Base-by-base conservation (phyloP, 495 filamentous ascomycete genomes). In the Friedmanniomyces endolithicus region DNA sequence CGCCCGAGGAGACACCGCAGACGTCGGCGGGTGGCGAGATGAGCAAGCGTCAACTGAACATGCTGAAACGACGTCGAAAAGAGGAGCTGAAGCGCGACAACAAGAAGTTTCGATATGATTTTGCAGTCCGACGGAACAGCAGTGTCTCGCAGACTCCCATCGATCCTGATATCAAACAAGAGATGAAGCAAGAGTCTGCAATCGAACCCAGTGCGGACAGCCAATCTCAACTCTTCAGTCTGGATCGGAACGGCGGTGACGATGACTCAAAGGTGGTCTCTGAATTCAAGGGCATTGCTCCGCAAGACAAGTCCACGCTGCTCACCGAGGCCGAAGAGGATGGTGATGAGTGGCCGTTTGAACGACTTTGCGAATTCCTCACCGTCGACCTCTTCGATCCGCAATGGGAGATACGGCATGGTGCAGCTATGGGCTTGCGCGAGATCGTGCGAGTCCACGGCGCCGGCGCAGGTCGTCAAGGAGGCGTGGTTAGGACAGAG, bases 351-450 rank as follows among this genome's bases (percentile, higher is more conserved):
- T 98, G 92, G 92, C 92, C 92, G 3, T 92, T 82, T 64, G 90
- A 96, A 60, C 82, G 86, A 48, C 82, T 97, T 52, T 97, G 89
- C 68, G 92, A 97, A 59, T 85, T 95, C 61, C 77, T 98, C 47
- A 88, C 81, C 59, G 75, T 95, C 44, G 92, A 98, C 67, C 74
- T 98, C 14, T 95, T 98, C 60, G 90, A 98, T 72, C 75, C 82
- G 2, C 81, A 87, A 61, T 98, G 92, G 92, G 92, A 98, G 69
- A 86, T 89, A 33, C 83, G 92, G n/a, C 92, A 98, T 70, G 92
- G 92, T 56, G 90, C 92, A 43, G 89, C 92, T 20, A 90, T 98
- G 84, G 94, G 88, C 31, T 72, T 98, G 27, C 81, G 94, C 62
- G 94, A 98, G 69, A 81, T 97, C 33, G 75, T 95, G 56, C 81